Evolutionary conservation across 2,329 filamentous ascomycete genomes (phyloP), one percentile per base, ranked within the genome.

Genomic region (Knoxdaviesia proteae): DNA sequence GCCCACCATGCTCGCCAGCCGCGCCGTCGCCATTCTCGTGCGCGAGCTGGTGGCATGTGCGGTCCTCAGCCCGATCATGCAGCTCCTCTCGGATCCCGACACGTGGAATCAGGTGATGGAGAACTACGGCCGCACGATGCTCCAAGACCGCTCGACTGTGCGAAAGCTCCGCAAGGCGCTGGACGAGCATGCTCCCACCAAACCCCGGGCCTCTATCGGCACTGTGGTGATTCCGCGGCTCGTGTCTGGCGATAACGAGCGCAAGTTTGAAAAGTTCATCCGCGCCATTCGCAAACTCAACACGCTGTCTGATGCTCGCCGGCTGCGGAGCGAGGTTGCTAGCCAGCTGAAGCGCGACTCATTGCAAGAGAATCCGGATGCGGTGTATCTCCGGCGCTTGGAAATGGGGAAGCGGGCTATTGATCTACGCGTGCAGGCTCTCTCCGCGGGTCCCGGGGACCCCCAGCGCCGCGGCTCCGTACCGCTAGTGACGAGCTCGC

Each of bases 51-150:
- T 94, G n/a, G 70, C 84, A 29, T 94, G 90, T 58, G 84, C 84
- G n/a, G 78, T 98, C 36, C 64, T 98, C 35, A 77, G 76, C 37
- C 90, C 90, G 1, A 63, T 92, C 29, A 68, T 94, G 54, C 76
- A 80, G 51, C 65, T 86, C 47, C 64, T 98, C 11, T 74, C 83
- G 5, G 88, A 98, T 51, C 87, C 92, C 1, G 92, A 98, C 61
- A 93, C 81, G 6, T 98, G 88, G 88, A 96, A 98, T 53, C 87
- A 94, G 57, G 60, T 94, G 46, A 84, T 96, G 69, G 88, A 96
- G 58, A 87, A 79, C 44, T 84, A 79, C 58, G 81, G 86, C 11
- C 77, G 83, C 41, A 80, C 80, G 31, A 80, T 93, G 64, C 68
- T 98, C 37, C 90, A 96, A 58, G 92, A 98, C 56, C 76, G 92